Evolutionary conservation across 2,329 filamentous ascomycete genomes (phyloP), one percentile per base, ranked within the genome.

Genomic region (Cytospora piceae): DNA sequence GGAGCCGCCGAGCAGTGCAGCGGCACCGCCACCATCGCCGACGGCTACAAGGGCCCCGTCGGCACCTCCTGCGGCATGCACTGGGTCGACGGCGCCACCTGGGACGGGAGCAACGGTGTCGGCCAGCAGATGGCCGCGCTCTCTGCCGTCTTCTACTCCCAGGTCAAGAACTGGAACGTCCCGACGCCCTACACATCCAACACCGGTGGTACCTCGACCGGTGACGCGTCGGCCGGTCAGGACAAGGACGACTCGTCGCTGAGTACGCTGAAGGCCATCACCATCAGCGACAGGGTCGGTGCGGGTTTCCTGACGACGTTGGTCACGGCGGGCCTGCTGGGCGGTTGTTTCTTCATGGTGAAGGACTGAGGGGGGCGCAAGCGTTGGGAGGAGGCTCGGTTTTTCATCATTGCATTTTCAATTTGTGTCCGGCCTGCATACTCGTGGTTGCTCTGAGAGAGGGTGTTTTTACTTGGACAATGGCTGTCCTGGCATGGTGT

Each of bases 91-190:
- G 75, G 71, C 51, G 63, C 70, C 0, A 71, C 70, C 11, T 83
- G 76, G 71, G 81, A 83, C 65, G 79, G 79, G 7, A 76, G 73
- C 66, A 75, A 71, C 29, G 81, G 81, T 29, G 78, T 83, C 63
- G 81, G 82, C 29, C 79, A 83, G 70, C 77, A 83, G 72, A 79
- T 83, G 71, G 77, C 76, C 58, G 80, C 77, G 0, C 73, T 82
- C 49, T 77, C 79, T 53, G 74, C 81, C 29, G 74, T 83, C 42
- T 76, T 78, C 31, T 77, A 76, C 2, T 78, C 75, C 20, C 71
- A 81, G 51, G 71, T 80, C 37, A 66, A 71, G 34, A 69, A 70
- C 51, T 67, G 65, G 65, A 57, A 76, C 1, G 73, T 71, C 1
- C 73, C 74, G 3, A 22, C 24, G 32, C 37, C 64, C 32, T 60